A percentile compares a stretch with the other conserved stretches of the same genome.
Conservation (phyloP, 2,329 filamentous ascomycete species). For the Graphilbum sp. region DNA sequence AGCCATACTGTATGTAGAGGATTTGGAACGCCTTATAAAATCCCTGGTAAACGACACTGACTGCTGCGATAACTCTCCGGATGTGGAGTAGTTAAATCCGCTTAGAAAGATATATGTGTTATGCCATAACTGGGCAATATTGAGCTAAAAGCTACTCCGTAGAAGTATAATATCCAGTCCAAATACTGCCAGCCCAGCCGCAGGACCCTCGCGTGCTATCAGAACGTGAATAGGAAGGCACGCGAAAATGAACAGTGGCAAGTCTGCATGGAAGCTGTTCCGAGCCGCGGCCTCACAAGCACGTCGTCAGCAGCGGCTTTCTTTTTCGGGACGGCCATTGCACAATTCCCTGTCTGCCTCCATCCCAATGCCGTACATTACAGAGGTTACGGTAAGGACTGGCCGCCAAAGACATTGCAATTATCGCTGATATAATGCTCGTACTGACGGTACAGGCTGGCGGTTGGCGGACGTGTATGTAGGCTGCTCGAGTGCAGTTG, state of each 20-base stretch:
- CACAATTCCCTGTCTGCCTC: slow-evolving; percentile 14
- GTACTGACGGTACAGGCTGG: slow-evolving; percentile 40
- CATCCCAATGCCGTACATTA: slow-evolving; percentile 45
- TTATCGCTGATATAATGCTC: no score
- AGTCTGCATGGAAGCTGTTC: not conserved
- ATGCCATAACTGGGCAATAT: no score
- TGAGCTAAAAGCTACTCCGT: no score
- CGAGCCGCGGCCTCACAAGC: slow-evolving; percentile 10
- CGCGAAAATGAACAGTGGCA: not conserved
- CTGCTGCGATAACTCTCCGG: no score
- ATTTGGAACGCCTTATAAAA: no score
- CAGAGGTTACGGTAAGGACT: slow-evolving; percentile 31
- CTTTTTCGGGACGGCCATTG: slow-evolving; percentile 12
- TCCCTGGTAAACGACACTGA: no score
- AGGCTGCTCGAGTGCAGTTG: not conserved
- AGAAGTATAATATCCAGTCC: not conserved
- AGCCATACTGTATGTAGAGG: no score
- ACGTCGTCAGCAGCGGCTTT: slow-evolving; percentile 24
- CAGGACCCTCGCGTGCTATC: no score
- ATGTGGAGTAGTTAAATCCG: no score
- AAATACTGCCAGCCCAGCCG: not conserved
- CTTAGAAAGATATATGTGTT: no score
- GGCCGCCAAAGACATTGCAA: not conserved
- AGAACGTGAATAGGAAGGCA: no score
- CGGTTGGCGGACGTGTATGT: slow-evolving; percentile 63